Conservation (phyloP, 2,329 filamentous ascomycete genomes). For the Penicillium sp. region DNA sequence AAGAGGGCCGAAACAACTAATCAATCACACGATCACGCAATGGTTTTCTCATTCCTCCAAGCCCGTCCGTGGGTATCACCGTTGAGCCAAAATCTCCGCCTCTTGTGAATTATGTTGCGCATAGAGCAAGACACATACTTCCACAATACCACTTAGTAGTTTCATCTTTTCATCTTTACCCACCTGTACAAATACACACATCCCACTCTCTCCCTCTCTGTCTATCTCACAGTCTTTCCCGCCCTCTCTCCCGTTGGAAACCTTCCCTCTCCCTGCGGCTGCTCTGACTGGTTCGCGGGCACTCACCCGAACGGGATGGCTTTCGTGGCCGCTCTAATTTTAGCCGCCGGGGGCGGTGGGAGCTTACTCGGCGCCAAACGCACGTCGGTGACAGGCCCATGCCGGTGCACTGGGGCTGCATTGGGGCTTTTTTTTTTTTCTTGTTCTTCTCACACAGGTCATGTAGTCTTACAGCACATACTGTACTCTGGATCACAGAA, state of each 20-base stretch:
- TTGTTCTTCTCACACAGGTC: neutral
- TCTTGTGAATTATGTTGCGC: too few relatives aligned
- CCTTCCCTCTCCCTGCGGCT: neutral
- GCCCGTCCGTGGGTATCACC: too few relatives aligned
- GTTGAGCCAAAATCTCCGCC: too few relatives aligned
- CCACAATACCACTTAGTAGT: neutral
- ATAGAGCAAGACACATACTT: too few relatives aligned
- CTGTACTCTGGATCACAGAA: too few relatives aligned
- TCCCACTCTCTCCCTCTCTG: neutral
- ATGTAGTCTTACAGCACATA: neutral
- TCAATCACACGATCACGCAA: too few relatives aligned
- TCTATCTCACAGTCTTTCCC: neutral
- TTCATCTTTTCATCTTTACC: neutral
- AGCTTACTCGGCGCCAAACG: conserved; percentile 31
- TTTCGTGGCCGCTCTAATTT: conserved; percentile 32
- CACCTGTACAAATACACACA: neutral
- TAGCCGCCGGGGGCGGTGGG: conserved; percentile 30
- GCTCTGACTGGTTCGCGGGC: neutral
- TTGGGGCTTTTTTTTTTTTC: neutral
- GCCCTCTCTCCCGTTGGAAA: too few relatives aligned
- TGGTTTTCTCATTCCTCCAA: too few relatives aligned
- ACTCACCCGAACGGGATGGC: neutral
- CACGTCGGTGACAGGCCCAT: conserved; percentile 25
- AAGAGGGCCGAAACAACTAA: too few relatives aligned
- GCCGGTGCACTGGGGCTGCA: conserved; percentile 2